Conservation (phyloP, 2,329 filamentous ascomycete species). For the Verticillium tricorpus region DNA sequence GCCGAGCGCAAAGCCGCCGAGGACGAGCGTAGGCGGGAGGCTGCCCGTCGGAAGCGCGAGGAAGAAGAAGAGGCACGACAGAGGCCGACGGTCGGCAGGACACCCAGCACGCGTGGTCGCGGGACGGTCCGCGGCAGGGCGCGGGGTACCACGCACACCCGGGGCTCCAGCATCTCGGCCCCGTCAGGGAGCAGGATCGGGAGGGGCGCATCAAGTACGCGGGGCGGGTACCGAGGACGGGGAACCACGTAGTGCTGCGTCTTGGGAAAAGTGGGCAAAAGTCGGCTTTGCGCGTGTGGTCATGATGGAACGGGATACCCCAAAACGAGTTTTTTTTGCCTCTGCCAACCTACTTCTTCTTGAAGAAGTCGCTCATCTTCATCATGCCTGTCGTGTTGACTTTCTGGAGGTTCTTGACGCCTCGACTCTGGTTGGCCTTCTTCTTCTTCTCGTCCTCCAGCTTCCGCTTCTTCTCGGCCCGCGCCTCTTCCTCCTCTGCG, state of each 20-base stretch:
- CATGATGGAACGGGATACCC: conserved; percentile 11
- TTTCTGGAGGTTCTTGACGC: conserved; percentile 78
- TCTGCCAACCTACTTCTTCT: conserved; percentile 49
- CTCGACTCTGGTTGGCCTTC: conserved; percentile 69
- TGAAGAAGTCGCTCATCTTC: conserved; percentile 94
- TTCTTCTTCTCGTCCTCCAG: conserved; percentile 86
- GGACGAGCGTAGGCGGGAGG: conserved; percentile 72
- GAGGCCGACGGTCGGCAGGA: conserved; percentile 27
- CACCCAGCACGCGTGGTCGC: conserved; percentile 8
- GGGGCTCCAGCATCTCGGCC: conserved; percentile 10
- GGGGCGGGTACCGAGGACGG: conserved; percentile 12
- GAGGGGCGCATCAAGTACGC: conserved; percentile 10
- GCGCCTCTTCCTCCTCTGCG: conserved; percentile 60
- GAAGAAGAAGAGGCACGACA: conserved; percentile 50
- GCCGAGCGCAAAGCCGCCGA: conserved; percentile 73
- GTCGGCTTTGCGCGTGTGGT: conserved; percentile 2
- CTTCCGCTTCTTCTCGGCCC: conserved; percentile 77
- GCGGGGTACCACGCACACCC: conserved; percentile 7
- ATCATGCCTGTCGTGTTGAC: conserved; percentile 91
- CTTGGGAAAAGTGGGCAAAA: not conserved
- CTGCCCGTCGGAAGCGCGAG: conserved; percentile 58
- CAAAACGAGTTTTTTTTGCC: conserved; percentile 7
- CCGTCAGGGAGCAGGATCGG: conserved; percentile 14
- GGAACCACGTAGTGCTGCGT: not conserved
- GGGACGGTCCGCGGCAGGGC: conserved; percentile 5